phyloP scores from a whole-genome alignment of 129 eudicot genomes.

The Mikania micrantha region DNA sequence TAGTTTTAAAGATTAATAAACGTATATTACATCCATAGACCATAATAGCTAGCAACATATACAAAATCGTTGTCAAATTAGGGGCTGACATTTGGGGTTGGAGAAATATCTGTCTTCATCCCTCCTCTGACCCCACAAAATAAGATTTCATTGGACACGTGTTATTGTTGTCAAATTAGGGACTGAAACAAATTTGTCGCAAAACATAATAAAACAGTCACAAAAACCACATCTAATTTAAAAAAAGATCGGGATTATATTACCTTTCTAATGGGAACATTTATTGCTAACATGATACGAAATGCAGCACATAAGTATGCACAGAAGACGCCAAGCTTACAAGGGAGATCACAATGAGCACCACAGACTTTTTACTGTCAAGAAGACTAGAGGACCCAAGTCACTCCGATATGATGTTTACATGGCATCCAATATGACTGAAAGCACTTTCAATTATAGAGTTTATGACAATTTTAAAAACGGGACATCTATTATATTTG shows the following conservation, averaged over 20 bases:
- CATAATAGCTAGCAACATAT: too few species aligned
- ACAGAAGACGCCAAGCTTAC: conserved; percentile 36
- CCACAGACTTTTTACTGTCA: conserved; percentile 27
- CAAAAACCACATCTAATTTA: too few species aligned
- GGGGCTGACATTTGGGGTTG: too few species aligned
- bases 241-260: not conserved
- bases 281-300: not conserved
- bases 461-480: conserved; percentile 30
- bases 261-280: not conserved
- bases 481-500: conserved; percentile 30
- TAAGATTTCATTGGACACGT: too few species aligned
- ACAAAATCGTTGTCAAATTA: too few species aligned
- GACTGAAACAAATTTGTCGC: too few species aligned
- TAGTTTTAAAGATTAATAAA: too few species aligned
- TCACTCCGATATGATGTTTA: conserved; percentile 27
- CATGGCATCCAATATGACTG: conserved; percentile 34
- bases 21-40: too few species aligned
- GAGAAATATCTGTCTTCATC: too few species aligned
- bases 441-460: conserved; percentile 33
- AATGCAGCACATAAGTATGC: conserved; percentile 30
- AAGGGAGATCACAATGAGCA: conserved; percentile 33
- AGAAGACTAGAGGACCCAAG: conserved; percentile 29
- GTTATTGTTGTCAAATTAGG: too few species aligned
- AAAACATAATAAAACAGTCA: too few species aligned
- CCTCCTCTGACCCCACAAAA: too few species aligned